Conservation (phyloP, 1,139 yeast genomes). For the Lodderomyces pseudojiufengensis region DNA sequence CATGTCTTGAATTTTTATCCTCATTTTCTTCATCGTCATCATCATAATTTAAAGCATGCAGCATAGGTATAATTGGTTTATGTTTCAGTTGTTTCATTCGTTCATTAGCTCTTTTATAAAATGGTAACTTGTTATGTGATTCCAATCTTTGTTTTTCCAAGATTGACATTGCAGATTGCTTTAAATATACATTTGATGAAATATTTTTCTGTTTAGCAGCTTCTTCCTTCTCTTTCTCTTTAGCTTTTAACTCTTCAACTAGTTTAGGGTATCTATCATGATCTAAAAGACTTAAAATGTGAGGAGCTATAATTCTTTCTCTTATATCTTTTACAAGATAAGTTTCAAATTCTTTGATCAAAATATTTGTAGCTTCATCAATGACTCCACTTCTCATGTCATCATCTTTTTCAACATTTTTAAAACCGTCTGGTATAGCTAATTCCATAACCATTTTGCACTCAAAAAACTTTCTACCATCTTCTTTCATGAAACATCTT, state of each 20-base stretch:
- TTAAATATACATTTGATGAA: slow-evolving; percentile 16
- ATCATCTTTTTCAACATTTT: slow-evolving; percentile 11
- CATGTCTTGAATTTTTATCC: too few species aligned
- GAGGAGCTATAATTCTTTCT: slow-evolving; percentile 72
- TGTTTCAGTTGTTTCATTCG: slow-evolving; percentile 10
- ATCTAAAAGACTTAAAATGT: slow-evolving; percentile 57
- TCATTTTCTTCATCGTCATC: slow-evolving; percentile 29
- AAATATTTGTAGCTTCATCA: slow-evolving; percentile 56
- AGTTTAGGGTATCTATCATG: slow-evolving; percentile 58
- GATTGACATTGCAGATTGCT: slow-evolving; percentile 27
- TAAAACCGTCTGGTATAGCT: slow-evolving; percentile 37
- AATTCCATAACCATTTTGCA: slow-evolving; percentile 57
- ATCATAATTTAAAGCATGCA: slow-evolving; percentile 63
- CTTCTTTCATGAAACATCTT: slow-evolving; percentile 62
- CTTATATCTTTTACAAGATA: slow-evolving; percentile 70
- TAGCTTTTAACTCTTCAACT: slow-evolving; percentile 41
- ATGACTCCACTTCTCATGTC: slow-evolving; percentile 23
- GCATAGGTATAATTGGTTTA: slow-evolving; percentile 53
- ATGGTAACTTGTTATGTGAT: slow-evolving; percentile 34
- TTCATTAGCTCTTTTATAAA: slow-evolving; percentile 44
- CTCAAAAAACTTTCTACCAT: slow-evolving; percentile 52
- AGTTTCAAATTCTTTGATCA: slow-evolving; percentile 61
- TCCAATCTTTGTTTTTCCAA: slow-evolving; percentile 25
- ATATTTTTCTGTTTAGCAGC: slow-evolving; percentile 20
- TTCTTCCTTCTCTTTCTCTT: slow-evolving; percentile 35